Percentiles rank a stretch among this genome's conserved stretches.
phyloP scores from a whole-genome alignment of 192 early-diverging fungal species.

The Backusella sp. region DNA sequence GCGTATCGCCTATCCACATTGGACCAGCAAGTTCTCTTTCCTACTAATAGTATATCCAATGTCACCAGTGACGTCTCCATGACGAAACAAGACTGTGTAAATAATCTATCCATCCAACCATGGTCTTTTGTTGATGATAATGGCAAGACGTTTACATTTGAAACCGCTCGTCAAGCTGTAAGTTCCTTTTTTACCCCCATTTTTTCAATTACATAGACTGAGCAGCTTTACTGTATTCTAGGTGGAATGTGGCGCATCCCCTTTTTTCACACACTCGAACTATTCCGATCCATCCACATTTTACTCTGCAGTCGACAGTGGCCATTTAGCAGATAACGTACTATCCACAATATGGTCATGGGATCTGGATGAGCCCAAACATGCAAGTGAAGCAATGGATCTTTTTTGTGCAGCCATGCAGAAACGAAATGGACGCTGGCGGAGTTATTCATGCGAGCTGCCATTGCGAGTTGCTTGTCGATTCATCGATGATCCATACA shows the following conservation, averaged over 20 bases:
- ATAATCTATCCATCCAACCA: neutral
- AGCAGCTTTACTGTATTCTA: neutral
- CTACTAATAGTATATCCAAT: neutral
- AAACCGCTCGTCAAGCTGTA: neutral
- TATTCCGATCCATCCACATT: neutral
- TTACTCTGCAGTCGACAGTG: neutral
- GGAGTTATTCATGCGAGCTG: conserved; percentile 10
- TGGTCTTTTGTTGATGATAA: neutral
- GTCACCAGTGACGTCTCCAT: neutral
- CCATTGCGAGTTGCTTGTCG: conserved; percentile 23
- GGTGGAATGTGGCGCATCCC: conserved; percentile 24
- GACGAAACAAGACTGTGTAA: neutral
- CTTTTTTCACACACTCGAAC: conserved; percentile 4
- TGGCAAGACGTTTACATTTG: neutral
- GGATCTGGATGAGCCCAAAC: conserved; percentile 18
- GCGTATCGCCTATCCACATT: neutral
- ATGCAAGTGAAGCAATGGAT: neutral
- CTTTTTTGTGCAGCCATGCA: conserved; percentile 22
- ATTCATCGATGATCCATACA: neutral
- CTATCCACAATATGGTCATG: conserved; percentile 30
- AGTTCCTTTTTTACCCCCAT: neutral
- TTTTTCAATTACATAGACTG: neutral
- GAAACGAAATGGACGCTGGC: conserved; percentile 25
- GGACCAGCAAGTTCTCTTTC: neutral
- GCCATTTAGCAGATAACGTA: conserved; percentile 5